These are phyloP conservation scores for Funneliformis mosseae DNA, from an alignment of 192 early-diverging fungal species.

Conservation along the genomic window DNA sequence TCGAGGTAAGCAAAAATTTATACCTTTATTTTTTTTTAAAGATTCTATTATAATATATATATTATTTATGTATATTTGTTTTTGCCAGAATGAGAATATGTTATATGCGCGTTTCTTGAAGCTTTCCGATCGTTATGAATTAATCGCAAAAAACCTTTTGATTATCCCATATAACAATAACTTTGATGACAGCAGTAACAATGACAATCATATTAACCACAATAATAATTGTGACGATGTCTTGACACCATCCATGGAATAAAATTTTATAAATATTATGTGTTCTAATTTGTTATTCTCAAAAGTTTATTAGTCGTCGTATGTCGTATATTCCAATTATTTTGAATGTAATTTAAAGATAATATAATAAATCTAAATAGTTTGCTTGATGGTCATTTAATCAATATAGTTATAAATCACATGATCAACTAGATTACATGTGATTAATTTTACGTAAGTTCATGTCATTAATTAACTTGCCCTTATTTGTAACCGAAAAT, in stretches of 20 bases:
- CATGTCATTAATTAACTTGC: too few species aligned
- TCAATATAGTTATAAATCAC: too few species aligned
- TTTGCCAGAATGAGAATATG: constrained; percentile 62
- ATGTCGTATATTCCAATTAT: too few species aligned
- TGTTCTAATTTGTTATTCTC: too few species aligned
- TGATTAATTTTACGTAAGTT: background rate
- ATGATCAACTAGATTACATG: too few species aligned
- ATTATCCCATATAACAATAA: constrained; percentile 59
- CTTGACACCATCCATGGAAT: background rate
- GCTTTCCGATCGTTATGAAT: constrained; percentile 61
- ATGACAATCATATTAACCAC: background rate
- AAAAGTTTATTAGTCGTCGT: too few species aligned
- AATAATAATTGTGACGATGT: background rate
- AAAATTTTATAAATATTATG: background rate
- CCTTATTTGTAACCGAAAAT: too few species aligned
- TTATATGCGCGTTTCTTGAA: constrained; percentile 75
- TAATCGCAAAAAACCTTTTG: constrained; percentile 70
- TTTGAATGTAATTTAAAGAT: too few species aligned
- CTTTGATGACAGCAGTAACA: background rate
- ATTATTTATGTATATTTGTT: background rate
- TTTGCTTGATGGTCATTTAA: too few species aligned
- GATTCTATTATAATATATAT: background rate
- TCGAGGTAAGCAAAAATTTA: constrained; percentile 59
- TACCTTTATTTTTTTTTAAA: background rate
- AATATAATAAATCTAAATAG: too few species aligned